Base-by-base conservation (phyloP, 192 early-diverging fungal genomes). In the Geranomyces variabilis region DNA sequence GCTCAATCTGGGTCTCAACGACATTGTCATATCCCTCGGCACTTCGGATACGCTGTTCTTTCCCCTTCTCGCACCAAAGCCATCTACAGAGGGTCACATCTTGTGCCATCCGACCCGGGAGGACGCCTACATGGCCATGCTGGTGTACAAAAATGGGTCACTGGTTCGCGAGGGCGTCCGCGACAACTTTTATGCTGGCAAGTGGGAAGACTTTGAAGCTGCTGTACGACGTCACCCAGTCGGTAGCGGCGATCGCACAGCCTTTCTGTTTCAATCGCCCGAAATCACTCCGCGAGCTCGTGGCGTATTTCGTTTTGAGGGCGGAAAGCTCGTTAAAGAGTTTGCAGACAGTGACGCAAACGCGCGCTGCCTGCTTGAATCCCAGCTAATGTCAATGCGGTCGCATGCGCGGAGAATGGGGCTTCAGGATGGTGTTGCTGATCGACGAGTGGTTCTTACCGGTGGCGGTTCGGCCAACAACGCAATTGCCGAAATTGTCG, bases 141-240 rank as follows among this genome's bases (percentile, higher is more conserved):
- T 94, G 19, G 90, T 89, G 69, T 92, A 90, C 81, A 93, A 92
- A 75, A 95, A 95, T 67, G 93, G 93, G 13, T 91, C 90, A n/a
- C 69, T 93, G n/a, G 88, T 90, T 0, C 79, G 92, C 12, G 90
- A 93, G 65, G 76, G 80, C 45, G 83, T 93, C 30, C 85, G 89
- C 17, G 85, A 90, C 67, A 55, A 69, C 8, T 87, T 85, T 70
- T 75, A 79, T 1, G 24, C 73, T 15, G 74, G 75, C 22, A 73
- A 79, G 21, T 94, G 93, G 93, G 73, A 74, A 0, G 70, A 73
- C 14, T 94, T 91, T 59, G 81, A 87, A 31, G 6, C 58, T 0
- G 64, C 80, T 21, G 66, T 89, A 22, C n/a, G 57, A 24, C 0
- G 71, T 21, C 43, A 71, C 1, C 8, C 36, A 7, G 28, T 36